Base-by-base conservation (phyloP, 2,329 filamentous ascomycete species). In the Conoideocrella luteorostrata region DNA sequence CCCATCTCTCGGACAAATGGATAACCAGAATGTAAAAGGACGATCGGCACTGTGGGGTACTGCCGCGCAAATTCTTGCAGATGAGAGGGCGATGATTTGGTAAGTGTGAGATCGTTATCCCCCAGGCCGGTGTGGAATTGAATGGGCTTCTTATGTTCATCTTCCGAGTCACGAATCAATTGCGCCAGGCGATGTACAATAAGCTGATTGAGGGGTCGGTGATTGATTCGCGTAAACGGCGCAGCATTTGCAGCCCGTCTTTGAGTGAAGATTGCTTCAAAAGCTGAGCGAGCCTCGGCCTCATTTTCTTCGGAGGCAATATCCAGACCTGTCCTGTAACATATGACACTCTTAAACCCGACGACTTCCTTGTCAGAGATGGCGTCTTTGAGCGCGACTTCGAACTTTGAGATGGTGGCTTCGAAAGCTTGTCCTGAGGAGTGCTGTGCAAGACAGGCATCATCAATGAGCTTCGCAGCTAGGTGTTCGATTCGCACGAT, bases 61-160 rank as follows among this genome's bases (percentile, higher is more conserved):
- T 73, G 67, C 30, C 80, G 75, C 51, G 93, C 87, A 46, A 94
- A 77, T 0, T 72, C 66, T 55, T 94, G 86, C 20, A 95, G 66
- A 52, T 86, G 81, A 1, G 86, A 78, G 1, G 88, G 87, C 33
- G 88, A 91, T 0, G 86, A 77, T 40, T 75, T 76, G 3, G 78
- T 67, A 21, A 94, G 67, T 4, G 71, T 76, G 40, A 93, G 84
- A 54, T 93, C 87, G 51, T 82, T 86, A 56, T 93, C 88, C 1
- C 88, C 87, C 0, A 93, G 71, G 0, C 87, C 87, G 0, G 86
- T 93, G 55, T 94, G 88, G 50, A 95, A 85, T 56, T 94, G 88
- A 11, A 94, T 68, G 0, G 87, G 86, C 58, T 91, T 93, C 45
- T 76, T 77, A 45, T 62, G 52, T 2, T 64, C 62, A 3, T 58